Evolutionary conservation across 495 filamentous ascomycete species (phyloP), one percentile per base, ranked within the genome.

Genomic region (Daldinia vernicosa): DNA sequence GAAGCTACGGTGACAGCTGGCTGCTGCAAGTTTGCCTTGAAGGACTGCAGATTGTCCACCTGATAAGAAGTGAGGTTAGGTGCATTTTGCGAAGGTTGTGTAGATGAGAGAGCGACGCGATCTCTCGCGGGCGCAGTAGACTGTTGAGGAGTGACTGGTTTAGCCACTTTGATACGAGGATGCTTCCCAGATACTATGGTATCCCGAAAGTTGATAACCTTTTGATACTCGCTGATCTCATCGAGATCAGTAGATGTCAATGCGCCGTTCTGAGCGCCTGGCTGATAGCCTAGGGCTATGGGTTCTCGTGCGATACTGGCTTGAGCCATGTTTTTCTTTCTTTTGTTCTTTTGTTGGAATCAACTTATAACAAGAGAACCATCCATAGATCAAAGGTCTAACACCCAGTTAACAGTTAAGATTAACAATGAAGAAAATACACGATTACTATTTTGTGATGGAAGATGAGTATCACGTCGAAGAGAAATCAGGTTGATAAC

Each of bases 121-220:
- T 70, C 60, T 71, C 67, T 67, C 63, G 63, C 60, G 55, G 65
- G 55, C 37, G 66, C 66, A 70, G 56, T 53, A 78, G 76, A 62
- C 80, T 81, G 79, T 80, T 80, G 78, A 78, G 79, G 58, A 77
- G 77, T 69, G 58, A 66, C 22, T 63, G 69, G 56, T 60, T 80
- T 77, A 61, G 75, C 70, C 71, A 78, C 67, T 43, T 90, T 93
- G 79, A 94, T 86, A 69, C 88, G 87, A 56, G 91, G 88, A 79
- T 95, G 92, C 71, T 85, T 88, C 57, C 91, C 91, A 67, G 89
- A 84, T 78, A 91, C 85, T 62, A 97, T 86, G 53, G 91, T 86
- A 84, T 95, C 90, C 72, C 88, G 90, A 72, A 97, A 88, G 63
- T 80, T 85, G 60, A 94, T 76, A 72, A 97, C 89, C 76, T 91